Conservation (phyloP, 1,284 basidiomycete genomes). For the Apiotrichum sp. region DNA sequence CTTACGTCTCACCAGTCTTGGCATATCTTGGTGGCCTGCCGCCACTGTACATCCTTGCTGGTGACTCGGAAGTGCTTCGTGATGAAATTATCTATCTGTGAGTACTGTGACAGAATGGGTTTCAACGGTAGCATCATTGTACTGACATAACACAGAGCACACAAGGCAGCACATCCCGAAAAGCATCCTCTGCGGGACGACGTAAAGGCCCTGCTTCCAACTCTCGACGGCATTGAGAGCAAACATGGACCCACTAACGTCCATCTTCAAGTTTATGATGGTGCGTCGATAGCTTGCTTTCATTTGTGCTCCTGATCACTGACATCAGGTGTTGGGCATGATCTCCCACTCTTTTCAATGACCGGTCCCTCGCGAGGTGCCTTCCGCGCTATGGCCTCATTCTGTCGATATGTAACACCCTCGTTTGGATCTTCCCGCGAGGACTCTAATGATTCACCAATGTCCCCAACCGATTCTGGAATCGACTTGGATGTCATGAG, state of each 20-base stretch:
- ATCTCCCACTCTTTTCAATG: constrained; percentile 73
- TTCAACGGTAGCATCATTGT: no score
- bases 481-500: background rate
- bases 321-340: constrained; percentile 49
- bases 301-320: background rate
- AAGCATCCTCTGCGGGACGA: constrained; percentile 63
- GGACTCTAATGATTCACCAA: background rate
- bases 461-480: background rate
- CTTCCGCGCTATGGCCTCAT: constrained; percentile 45
- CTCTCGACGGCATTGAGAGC: constrained; percentile 60
- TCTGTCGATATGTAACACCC: constrained; percentile 47
- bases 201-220: constrained; percentile 59
- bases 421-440: background rate
- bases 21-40: constrained; percentile 87
- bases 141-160: constrained; percentile 57
- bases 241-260: constrained; percentile 69
- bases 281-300: constrained; percentile 21
- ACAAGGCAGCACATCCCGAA: constrained; percentile 81
- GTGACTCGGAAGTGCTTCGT: constrained; percentile 84
- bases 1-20: constrained; percentile 74
- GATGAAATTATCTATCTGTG: constrained; percentile 88
- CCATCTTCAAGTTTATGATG: constrained; percentile 69
- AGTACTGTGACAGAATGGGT: constrained; percentile 35
- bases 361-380: constrained; percentile 55
- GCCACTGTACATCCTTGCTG: constrained; percentile 75